A percentile compares a stretch with the other conserved stretches of the same genome.
Conservation (phyloP, 805 yeast genomes). For the Kazachstania taianensis region DNA sequence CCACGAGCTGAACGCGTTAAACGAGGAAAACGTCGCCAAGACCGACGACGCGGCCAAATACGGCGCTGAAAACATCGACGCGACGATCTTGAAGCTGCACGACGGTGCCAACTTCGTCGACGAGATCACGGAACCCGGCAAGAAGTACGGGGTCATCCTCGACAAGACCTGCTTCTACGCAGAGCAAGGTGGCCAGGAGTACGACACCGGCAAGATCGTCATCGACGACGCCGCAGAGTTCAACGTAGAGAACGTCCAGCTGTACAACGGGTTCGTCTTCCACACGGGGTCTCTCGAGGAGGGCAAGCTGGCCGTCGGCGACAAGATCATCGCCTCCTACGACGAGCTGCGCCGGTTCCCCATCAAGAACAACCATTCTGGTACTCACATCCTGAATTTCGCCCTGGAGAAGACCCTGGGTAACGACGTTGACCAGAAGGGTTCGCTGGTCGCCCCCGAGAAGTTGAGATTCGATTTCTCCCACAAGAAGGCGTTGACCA, state of each 20-base stretch:
- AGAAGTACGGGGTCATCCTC: conserved; percentile 69
- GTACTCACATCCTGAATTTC: conserved; percentile 88
- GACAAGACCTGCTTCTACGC: conserved; percentile 95
- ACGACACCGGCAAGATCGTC: conserved; percentile 86
- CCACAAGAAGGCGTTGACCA: conserved; percentile 73
- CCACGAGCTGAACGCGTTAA: conserved; percentile 68
- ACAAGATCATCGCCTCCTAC: conserved; percentile 70
- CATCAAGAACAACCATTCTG: conserved; percentile 94
- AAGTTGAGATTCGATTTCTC: conserved; percentile 93
- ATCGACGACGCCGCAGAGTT: conserved; percentile 84
- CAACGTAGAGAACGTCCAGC: conserved; percentile 83
- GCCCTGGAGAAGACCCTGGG: conserved; percentile 84
- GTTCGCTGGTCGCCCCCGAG: conserved; percentile 92
- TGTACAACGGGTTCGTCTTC: conserved; percentile 87
- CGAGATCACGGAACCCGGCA: conserved; percentile 34
- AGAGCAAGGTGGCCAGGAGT: conserved; percentile 99
- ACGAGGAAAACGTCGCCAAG: conserved; percentile 51
- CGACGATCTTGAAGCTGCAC: conserved; percentile 63
- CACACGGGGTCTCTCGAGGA: conserved; percentile 84
- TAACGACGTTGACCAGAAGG: conserved; percentile 85
- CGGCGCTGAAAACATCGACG: conserved; percentile 55
- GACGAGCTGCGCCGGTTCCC: conserved; percentile 95
- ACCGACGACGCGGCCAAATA: conserved; percentile 81
- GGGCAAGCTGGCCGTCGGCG: conserved; percentile 62
- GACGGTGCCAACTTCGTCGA: conserved; percentile 55